Evolutionary conservation across 768 basidiomycete genomes (phyloP).

Genomic region (Psilocybe sp.): DNA sequence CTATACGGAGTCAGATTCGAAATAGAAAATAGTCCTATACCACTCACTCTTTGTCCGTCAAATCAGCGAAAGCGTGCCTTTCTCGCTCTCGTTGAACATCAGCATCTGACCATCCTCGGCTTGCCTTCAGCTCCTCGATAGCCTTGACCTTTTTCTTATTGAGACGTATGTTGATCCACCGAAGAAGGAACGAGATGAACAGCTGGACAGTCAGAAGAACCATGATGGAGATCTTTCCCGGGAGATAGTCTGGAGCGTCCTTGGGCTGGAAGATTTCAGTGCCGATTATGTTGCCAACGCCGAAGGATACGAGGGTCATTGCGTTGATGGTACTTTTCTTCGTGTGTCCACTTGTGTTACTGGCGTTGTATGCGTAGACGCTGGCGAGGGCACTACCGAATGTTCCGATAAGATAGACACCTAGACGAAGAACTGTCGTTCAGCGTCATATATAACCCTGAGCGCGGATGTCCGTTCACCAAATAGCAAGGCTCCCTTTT

Average conservation of each 20-base stretch:
- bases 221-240: slow-evolving; percentile 66
- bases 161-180: slow-evolving; percentile 52
- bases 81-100: slow-evolving; percentile 59
- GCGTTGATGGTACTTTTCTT: slow-evolving; percentile 70
- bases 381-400: slow-evolving; percentile 59
- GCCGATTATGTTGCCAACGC: slow-evolving; percentile 60
- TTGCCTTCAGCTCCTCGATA: slow-evolving; percentile 42
- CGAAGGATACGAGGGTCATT: slow-evolving; percentile 53
- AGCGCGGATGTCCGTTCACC: slow-evolving; percentile 29
- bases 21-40: background rate
- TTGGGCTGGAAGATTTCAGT: slow-evolving; percentile 61
- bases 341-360: slow-evolving; percentile 62
- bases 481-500: slow-evolving; percentile 54
- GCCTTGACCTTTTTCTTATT: slow-evolving; percentile 43
- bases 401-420: slow-evolving; percentile 47
- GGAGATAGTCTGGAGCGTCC: slow-evolving; percentile 61
- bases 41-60: slow-evolving; percentile 62
- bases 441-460: background rate
- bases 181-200: slow-evolving; percentile 42
- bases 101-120: slow-evolving; percentile 53
- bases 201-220: slow-evolving; percentile 54
- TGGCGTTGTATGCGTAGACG: slow-evolving; percentile 63
- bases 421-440: slow-evolving; percentile 22
- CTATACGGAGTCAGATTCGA: slow-evolving; percentile 22
- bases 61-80: slow-evolving; percentile 58